Conservation (phyloP, 441 rosid genomes). For the Syzygium syzygioides region DNA sequence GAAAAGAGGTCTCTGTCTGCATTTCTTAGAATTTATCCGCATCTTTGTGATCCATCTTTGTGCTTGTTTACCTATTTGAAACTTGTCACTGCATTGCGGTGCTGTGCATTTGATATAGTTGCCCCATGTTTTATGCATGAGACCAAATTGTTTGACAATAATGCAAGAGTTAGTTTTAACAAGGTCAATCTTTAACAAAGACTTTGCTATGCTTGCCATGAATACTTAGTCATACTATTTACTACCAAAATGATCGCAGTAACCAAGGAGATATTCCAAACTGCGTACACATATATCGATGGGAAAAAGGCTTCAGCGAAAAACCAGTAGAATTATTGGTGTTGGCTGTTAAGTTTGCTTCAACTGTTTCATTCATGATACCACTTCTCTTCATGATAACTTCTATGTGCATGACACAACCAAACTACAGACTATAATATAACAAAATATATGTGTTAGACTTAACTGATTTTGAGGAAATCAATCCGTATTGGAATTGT, state of each 20-base stretch:
- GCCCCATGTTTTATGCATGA: background rate
- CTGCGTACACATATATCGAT: background rate
- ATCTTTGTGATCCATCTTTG: background rate
- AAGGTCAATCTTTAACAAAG: background rate
- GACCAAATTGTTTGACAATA: background rate
- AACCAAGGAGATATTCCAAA: background rate
- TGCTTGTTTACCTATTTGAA: background rate
- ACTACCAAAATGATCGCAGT: background rate
- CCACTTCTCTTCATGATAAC: background rate
- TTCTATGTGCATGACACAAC: background rate
- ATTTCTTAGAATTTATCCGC: background rate
- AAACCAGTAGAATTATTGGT: background rate
- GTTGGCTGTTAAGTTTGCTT: background rate
- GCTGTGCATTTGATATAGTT: background rate
- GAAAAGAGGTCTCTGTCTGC: slow-evolving; percentile 54
- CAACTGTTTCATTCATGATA: background rate
- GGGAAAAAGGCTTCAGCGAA: background rate
- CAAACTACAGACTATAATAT: background rate
- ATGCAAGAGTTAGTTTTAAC: background rate
- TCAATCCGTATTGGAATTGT: background rate
- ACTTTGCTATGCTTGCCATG: background rate
- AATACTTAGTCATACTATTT: background rate
- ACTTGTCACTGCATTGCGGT: background rate
- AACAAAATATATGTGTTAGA: background rate
- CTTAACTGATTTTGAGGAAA: background rate